Evolutionary conservation across 1,284 basidiomycete genomes (phyloP).

Genomic region (Rhodotorula mucilaginosa): DNA sequence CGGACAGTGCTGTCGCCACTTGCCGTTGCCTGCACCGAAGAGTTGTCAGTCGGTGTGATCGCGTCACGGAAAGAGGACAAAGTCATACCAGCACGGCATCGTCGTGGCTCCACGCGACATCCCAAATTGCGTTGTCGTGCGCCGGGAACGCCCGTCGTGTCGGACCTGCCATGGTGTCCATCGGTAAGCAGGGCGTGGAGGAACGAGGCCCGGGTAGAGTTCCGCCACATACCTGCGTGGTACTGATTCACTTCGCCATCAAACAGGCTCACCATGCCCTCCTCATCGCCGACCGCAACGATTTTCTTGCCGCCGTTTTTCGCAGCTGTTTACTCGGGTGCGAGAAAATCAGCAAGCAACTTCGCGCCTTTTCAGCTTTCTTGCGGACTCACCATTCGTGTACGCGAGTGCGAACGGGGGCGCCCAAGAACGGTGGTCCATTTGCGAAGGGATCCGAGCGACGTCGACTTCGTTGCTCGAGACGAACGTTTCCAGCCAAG

Average conservation of each 20-base stretch:
- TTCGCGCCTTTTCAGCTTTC: rapidly evolving
- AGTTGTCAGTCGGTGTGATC: background rate
- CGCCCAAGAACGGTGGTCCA: constrained; percentile 31
- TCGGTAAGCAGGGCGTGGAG: background rate
- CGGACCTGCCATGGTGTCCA: constrained; percentile 6
- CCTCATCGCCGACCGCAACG: constrained; percentile 39
- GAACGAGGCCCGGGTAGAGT: background rate
- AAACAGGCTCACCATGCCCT: constrained; percentile 40
- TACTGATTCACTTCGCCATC: constrained; percentile 27
- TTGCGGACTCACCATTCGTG: constrained; percentile 29
- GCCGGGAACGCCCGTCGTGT: constrained; percentile 36
- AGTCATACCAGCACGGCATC: constrained; percentile 38
- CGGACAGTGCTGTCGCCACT: constrained; percentile 43
- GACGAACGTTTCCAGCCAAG: constrained; percentile 26
- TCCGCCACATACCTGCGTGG: constrained; percentile 19
- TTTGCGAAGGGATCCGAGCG: constrained; percentile 31
- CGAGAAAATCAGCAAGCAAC: background rate
- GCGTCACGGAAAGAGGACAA: background rate
- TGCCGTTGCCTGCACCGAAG: constrained; percentile 38
- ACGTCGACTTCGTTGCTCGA: constrained; percentile 42
- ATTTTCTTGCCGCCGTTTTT: constrained; percentile 40
- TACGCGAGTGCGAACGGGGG: constrained; percentile 42
- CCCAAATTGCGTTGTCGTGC: constrained; percentile 45
- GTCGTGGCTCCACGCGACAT: constrained; percentile 41
- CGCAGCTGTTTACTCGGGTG: constrained; percentile 13